These are phyloP conservation scores for Diospyros lotus DNA, from an alignment of 148 eudicot genomes.

Conservation along the genomic window DNA sequence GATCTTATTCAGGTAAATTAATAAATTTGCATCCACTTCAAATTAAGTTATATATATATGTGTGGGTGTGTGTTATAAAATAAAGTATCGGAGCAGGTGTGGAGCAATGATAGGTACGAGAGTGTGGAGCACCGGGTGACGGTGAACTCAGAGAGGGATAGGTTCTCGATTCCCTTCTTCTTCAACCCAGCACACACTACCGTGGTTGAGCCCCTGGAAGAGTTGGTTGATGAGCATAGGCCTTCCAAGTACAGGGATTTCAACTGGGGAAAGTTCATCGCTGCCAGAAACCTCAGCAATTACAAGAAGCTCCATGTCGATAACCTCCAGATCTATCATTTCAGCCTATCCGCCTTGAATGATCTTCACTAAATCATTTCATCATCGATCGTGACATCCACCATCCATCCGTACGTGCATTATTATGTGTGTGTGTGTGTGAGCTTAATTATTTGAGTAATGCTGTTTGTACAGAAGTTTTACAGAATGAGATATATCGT, in stretches of 20 bases:
- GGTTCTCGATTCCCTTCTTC: constrained; percentile 55
- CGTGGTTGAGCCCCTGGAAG: constrained; percentile 50
- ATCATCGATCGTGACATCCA: too few relatives aligned
- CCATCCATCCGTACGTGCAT: too few relatives aligned
- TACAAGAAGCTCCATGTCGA: constrained; percentile 63
- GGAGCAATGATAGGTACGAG: constrained; percentile 67
- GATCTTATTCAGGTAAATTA: constrained; percentile 68
- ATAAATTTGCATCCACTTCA: not conserved
- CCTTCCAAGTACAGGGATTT: constrained; percentile 49
- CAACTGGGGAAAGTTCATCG: constrained; percentile 54
- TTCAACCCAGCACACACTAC: constrained; percentile 48
- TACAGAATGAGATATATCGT: too few relatives aligned
- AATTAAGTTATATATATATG: too few relatives aligned
- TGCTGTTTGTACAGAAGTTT: too few relatives aligned
- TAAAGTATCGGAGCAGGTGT: constrained; percentile 33
- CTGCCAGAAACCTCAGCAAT: constrained; percentile 43
- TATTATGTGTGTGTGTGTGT: too few relatives aligned
- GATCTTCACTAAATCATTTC: too few relatives aligned
- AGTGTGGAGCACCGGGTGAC: constrained; percentile 67
- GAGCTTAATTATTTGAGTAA: too few relatives aligned
- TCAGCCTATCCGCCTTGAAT: constrained; percentile 10
- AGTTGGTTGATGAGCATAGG: constrained; percentile 35
- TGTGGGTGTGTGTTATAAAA: not conserved
- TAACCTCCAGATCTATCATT: constrained; percentile 56
- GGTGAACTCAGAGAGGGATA: constrained; percentile 43